These are phyloP conservation scores for Rhynchospora tenuis DNA, from an alignment of 176 grass and related monocot species.

Conservation along the genomic window DNA sequence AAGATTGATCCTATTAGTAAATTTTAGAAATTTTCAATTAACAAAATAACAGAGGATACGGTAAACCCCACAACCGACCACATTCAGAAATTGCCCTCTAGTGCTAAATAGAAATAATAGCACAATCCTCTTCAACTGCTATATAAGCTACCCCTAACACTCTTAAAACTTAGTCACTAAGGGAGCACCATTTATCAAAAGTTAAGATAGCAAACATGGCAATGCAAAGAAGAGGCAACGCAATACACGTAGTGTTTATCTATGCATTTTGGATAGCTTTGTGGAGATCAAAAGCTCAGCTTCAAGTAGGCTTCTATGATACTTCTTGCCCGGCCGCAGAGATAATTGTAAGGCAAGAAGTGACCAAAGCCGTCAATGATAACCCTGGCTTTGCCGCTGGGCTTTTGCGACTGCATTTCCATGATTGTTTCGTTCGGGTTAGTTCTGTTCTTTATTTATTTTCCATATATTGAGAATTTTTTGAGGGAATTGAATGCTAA, in stretches of 20 bases:
- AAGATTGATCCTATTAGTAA: neutral
- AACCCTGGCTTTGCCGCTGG: constrained; percentile 64
- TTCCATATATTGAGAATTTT: neutral
- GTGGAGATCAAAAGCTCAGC: constrained; percentile 35
- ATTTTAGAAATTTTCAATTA: neutral
- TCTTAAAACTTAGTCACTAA: neutral
- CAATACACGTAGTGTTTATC: constrained; percentile 12
- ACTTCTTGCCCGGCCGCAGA: constrained; percentile 58
- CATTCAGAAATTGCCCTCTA: neutral
- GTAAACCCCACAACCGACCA: neutral
- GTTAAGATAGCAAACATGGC: neutral
- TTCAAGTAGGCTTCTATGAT: constrained; percentile 67
- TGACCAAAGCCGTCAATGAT: constrained; percentile 39
- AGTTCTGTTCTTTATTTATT: neutral
- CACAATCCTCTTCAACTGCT: neutral
- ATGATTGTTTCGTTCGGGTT: constrained; percentile 79
- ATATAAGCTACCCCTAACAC: neutral
- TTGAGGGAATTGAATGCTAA: neutral
- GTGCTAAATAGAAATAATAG: neutral
- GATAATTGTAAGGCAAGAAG: constrained; percentile 72
- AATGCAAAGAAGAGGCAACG: constrained; percentile 8
- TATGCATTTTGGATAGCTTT: constrained; percentile 30
- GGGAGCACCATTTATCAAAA: constrained; percentile 13
- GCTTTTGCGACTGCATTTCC: constrained; percentile 70
- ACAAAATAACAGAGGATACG: neutral